Percentiles rank a stretch among this genome's conserved stretches.
Evolutionary conservation across 1,284 basidiomycete genomes (phyloP).

Genomic region (Volvariella surrecta): DNA sequence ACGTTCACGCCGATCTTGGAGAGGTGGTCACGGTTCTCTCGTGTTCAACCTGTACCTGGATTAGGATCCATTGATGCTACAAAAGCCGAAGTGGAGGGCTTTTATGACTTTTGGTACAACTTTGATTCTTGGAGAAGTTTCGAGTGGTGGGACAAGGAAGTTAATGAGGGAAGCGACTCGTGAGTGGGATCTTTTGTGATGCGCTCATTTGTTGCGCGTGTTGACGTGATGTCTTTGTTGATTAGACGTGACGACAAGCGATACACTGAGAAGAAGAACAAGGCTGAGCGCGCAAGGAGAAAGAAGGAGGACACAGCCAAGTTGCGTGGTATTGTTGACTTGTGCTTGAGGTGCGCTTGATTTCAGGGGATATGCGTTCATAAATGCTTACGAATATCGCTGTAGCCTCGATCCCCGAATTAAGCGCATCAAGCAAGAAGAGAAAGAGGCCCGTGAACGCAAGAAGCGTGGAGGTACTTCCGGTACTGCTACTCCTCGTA

Average conservation of each 20-base stretch:
- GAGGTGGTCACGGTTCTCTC: constrained; percentile 89
- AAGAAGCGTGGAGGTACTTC: constrained; percentile 59
- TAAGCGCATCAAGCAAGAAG: constrained; percentile 95
- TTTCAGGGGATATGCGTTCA: not conserved
- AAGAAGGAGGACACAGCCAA: constrained; percentile 99
- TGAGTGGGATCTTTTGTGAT: constrained; percentile 25
- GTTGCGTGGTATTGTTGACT: constrained; percentile 83
- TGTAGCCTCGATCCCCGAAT: constrained; percentile 83
- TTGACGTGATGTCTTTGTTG: constrained; percentile 6
- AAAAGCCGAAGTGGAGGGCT: constrained; percentile 83
- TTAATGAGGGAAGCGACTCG: constrained; percentile 96
- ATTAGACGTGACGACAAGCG: constrained; percentile 94
- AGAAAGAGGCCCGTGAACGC: constrained; percentile 91
- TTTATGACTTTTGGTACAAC: constrained; percentile 99
- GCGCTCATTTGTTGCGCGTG: not conserved
- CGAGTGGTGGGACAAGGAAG: constrained; percentile 98
- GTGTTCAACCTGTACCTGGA: constrained; percentile 77
- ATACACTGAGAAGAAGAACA: constrained; percentile 99
- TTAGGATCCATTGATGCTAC: constrained; percentile 69
- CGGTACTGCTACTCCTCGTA: constrained; percentile 33
- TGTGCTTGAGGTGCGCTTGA: constrained; percentile 48
- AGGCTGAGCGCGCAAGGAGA: constrained; percentile 87
- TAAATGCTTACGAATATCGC: not conserved
- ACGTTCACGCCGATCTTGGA: constrained; percentile 80
- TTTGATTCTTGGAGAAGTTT: constrained; percentile 99